A percentile compares a stretch with the other conserved stretches of the same genome.
Evolutionary conservation across 2,329 filamentous ascomycete species (phyloP).

Genomic region (Sporothrix pallida): DNA sequence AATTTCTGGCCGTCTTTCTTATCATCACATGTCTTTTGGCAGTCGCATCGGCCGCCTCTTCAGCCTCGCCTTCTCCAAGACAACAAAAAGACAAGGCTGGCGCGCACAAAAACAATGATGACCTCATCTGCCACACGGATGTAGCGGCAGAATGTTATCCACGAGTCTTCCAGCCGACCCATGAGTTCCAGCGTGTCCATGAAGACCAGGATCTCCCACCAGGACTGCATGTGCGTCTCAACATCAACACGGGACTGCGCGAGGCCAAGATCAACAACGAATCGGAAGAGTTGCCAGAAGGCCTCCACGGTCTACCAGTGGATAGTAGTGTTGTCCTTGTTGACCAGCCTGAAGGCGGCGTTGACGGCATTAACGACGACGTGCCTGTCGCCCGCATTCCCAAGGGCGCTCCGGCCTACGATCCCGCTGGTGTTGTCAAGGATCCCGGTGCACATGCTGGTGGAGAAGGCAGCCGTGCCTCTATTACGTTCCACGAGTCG

Average conservation of each 20-base stretch:
- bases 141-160: conserved; percentile 69
- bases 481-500: conserved; percentile 53
- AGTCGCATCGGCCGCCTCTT: background rate
- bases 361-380: conserved; percentile 38
- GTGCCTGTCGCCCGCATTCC: conserved; percentile 44
- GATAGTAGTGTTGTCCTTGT: conserved; percentile 62
- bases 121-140: conserved; percentile 69
- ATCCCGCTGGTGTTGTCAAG: conserved; percentile 62
- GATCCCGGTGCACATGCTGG: conserved; percentile 48
- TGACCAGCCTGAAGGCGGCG: conserved; percentile 49
- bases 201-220: conserved; percentile 69
- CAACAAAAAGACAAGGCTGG: conserved; percentile 10
- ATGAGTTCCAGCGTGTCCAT: conserved; percentile 67
- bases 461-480: conserved; percentile 42
- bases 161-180: conserved; percentile 65
- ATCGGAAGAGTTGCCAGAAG: conserved; percentile 53
- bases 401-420: conserved; percentile 61
- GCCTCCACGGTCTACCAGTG: conserved; percentile 57
- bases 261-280: conserved; percentile 71
- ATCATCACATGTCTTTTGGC: conserved; percentile 22
- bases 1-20: conserved; percentile 21
- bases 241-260: conserved; percentile 67
- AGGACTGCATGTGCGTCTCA: conserved; percentile 69
- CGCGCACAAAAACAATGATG: conserved; percentile 38
- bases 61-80: background rate